Percentiles rank a stretch among this genome's conserved stretches.
phyloP scores from a whole-genome alignment of 345 rosid genomes.

The Mallotus nudiflorus region DNA sequence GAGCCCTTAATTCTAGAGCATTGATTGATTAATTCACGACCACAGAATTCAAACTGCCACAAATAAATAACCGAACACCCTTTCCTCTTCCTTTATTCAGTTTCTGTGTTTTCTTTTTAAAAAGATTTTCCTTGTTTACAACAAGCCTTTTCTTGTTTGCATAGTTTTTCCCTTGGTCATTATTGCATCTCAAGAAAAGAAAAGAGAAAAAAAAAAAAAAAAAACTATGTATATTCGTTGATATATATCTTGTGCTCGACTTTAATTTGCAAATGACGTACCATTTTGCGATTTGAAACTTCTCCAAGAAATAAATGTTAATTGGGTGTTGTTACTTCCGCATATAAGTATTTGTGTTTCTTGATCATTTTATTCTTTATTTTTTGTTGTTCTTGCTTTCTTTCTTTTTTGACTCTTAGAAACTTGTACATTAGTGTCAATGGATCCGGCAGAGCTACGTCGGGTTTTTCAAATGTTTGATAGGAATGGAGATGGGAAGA shows the following conservation, averaged over 20 bases:
- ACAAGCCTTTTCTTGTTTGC: neutral
- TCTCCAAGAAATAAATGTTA: neutral
- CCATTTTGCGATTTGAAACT: neutral
- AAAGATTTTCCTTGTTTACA: neutral
- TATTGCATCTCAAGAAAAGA: neutral
- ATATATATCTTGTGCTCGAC: too few species aligned
- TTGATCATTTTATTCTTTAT: slow-evolving; percentile 1
- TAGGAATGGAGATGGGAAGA: slow-evolving; percentile 77
- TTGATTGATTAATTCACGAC: neutral
- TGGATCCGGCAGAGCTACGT: slow-evolving; percentile 73
- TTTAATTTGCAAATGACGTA: too few species aligned
- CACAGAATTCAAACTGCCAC: too few species aligned
- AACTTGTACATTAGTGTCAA: too few species aligned
- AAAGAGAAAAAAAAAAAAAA: too few species aligned
- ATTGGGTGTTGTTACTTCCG: neutral
- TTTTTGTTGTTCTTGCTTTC: too few species aligned
- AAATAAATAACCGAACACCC: neutral
- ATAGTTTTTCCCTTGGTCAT: neutral
- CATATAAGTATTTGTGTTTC: neutral
- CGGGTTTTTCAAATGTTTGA: slow-evolving; percentile 93
- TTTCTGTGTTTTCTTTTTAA: too few species aligned
- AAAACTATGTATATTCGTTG: too few species aligned
- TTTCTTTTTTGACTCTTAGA: too few species aligned
- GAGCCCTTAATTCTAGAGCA: neutral
- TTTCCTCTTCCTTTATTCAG: neutral